Evolutionary conservation across 208 protist species (phyloP).

Genomic region (Giardia duodenalis): DNA sequence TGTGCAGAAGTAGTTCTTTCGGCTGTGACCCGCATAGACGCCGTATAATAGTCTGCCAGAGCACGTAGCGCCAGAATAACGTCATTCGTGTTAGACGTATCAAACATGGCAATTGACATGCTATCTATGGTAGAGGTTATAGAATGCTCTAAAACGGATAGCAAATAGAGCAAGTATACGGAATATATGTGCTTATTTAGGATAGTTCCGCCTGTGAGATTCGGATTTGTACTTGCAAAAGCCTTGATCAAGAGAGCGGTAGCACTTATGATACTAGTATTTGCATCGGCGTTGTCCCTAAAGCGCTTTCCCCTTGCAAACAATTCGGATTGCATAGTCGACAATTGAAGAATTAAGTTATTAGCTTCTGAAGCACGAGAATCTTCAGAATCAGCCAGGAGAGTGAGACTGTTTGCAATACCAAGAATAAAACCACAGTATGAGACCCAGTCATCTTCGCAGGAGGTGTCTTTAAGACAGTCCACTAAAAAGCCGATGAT

Average conservation of each 20-base stretch:
- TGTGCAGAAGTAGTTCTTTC: too few species aligned
- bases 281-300: neutral
- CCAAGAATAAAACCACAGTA: neutral
- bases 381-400: neutral
- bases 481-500: neutral
- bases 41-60: neutral
- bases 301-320: neutral
- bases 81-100: neutral
- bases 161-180: neutral
- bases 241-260: neutral
- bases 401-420: neutral
- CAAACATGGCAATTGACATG: neutral
- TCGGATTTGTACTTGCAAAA: neutral
- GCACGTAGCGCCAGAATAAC: neutral
- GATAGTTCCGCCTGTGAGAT: neutral
- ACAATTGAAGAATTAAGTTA: neutral
- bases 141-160: neutral
- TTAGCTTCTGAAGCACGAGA: neutral
- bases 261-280: neutral
- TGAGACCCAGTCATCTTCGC: neutral
- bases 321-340: neutral
- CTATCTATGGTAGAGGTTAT: neutral
- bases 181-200: neutral
- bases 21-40: neutral
- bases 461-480: neutral